Percentiles rank a stretch among this genome's conserved stretches.
Evolutionary conservation across 73 alveolate species (phyloP).

Genomic region (Durusdinium trenchii): DNA sequence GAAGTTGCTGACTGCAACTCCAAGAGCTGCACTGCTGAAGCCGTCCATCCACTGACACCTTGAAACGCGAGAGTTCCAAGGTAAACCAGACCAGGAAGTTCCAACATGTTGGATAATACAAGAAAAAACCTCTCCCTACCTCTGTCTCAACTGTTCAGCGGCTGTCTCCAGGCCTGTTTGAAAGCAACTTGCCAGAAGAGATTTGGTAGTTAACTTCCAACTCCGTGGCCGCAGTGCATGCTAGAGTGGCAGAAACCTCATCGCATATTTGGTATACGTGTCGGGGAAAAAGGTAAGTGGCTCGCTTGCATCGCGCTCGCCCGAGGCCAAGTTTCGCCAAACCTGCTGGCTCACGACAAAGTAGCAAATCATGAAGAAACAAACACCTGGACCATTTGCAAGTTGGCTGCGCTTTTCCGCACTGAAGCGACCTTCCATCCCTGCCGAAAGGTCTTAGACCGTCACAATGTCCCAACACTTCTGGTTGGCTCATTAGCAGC

Average conservation of each 20-base stretch:
- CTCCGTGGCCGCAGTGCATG: neutral
- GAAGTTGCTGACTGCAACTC: conserved; percentile 73
- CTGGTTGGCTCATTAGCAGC: conserved; percentile 72
- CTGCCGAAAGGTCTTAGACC: neutral
- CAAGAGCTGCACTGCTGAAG: conserved; percentile 87
- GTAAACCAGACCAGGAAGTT: neutral
- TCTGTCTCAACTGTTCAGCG: conserved; percentile 77
- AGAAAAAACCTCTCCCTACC: neutral
- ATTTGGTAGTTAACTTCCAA: neutral
- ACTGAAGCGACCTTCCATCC: neutral
- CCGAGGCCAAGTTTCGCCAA: conserved; percentile 49
- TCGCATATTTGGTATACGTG: neutral
- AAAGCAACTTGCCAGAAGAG: neutral
- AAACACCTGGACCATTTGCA: neutral
- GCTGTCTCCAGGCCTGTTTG: conserved; percentile 67
- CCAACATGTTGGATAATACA: neutral
- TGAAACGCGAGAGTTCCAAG: neutral
- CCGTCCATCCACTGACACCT: conserved; percentile 95
- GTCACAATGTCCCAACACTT: conserved; percentile 17
- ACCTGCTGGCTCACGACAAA: conserved; percentile 52
- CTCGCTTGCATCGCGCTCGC: conserved; percentile 37
- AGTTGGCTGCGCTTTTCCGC: neutral
- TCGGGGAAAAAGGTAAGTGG: neutral
- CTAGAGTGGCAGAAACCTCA: no score
- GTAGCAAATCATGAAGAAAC: neutral